Percentiles rank a stretch among this genome's conserved stretches.
These are phyloP conservation scores for Nyssa sinensis DNA, from an alignment of 148 eudicot species.

Conservation along the genomic window DNA sequence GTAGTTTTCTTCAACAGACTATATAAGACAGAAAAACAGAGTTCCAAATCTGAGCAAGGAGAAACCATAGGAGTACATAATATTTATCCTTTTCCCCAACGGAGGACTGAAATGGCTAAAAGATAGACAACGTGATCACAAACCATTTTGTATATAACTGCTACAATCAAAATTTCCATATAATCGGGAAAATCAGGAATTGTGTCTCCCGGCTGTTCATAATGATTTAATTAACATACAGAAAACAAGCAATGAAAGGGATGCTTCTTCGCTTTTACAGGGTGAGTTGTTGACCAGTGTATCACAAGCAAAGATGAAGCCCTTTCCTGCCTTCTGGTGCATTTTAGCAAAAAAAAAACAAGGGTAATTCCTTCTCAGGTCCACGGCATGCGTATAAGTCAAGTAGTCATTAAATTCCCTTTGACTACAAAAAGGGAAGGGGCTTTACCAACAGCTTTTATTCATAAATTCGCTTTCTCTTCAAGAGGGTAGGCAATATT, in stretches of 20 bases:
- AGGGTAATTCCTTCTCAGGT: background rate
- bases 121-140: slow-evolving; percentile 1
- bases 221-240: background rate
- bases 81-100: no score
- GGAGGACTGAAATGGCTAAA: background rate
- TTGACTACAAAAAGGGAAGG: background rate
- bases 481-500: slow-evolving; percentile 75
- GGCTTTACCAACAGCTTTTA: slow-evolving; percentile 25
- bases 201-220: background rate
- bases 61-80: no score
- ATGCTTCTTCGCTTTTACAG: background rate
- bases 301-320: slow-evolving; percentile 1
- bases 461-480: slow-evolving; percentile 90
- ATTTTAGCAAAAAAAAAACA: background rate
- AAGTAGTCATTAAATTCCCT: background rate
- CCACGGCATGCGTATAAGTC: background rate
- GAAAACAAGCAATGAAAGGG: background rate
- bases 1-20: no score
- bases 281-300: background rate
- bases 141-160: background rate
- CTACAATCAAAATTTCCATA: slow-evolving; percentile 8
- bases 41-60: no score
- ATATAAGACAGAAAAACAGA: no score
- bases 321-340: background rate
- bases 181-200: no score